Evolutionary conservation across 257 asterid species (phyloP).

Genomic region (Gentiana macrophylla): DNA sequence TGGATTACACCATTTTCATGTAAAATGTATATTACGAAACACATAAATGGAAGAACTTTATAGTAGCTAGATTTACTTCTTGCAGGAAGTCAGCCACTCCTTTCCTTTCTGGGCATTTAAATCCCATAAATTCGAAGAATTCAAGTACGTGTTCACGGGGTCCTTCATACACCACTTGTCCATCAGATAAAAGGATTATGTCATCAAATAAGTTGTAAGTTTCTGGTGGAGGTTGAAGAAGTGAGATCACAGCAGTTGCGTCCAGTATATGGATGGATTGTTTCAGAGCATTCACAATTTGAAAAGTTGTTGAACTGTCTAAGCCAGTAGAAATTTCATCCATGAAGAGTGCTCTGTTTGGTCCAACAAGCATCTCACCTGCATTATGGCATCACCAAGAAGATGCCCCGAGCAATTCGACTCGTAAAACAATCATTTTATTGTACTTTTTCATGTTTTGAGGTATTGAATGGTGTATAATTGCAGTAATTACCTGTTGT

Average conservation of each 20-base stretch:
- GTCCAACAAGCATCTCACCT: constrained; percentile 93
- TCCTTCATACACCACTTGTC: constrained; percentile 72
- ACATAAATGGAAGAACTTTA: not conserved
- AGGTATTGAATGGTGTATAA: not conserved
- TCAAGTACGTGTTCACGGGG: constrained; percentile 63
- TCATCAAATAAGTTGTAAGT: constrained; percentile 70
- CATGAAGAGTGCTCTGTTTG: constrained; percentile 75
- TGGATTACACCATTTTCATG: not conserved
- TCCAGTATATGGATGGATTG: constrained; percentile 64
- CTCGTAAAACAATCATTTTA: too few species aligned
- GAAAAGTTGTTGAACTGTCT: constrained; percentile 79
- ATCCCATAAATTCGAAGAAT: constrained; percentile 62
- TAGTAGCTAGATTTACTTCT: constrained; percentile 41
- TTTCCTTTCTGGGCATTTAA: constrained; percentile 77
- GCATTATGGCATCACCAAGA: constrained; percentile 3
- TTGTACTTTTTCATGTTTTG: too few species aligned
- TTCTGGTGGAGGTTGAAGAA: constrained; percentile 89
- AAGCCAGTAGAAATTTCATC: constrained; percentile 91
- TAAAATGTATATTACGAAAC: not conserved
- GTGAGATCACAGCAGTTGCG: constrained; percentile 73
- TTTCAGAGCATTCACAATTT: constrained; percentile 65
- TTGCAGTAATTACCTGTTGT: constrained; percentile 49
- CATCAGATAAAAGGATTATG: constrained; percentile 65
- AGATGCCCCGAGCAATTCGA: not conserved
- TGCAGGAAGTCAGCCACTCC: constrained; percentile 85